These are phyloP conservation scores for Cutaneotrichosporon spelunceum DNA, from an alignment of 1,284 basidiomycete species.

Conservation along the genomic window DNA sequence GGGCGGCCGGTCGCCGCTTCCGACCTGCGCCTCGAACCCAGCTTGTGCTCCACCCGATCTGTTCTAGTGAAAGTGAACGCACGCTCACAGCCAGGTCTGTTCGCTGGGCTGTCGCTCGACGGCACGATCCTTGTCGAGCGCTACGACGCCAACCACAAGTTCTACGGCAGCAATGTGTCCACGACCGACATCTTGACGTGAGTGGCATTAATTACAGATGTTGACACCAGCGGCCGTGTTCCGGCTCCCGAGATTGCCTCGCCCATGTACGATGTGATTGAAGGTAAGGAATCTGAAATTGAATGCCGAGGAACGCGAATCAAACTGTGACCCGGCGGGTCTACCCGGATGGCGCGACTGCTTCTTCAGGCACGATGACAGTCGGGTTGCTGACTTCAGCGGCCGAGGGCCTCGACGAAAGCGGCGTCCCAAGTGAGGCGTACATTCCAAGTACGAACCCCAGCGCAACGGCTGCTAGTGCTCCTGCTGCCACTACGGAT, in stretches of 20 bases:
- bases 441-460: constrained; percentile 62
- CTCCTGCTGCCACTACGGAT: background rate
- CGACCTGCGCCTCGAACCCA: too few relatives aligned
- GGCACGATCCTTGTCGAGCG: constrained; percentile 93
- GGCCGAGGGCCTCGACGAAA: constrained; percentile 57
- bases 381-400: constrained; percentile 31
- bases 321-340: background rate
- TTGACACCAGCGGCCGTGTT: constrained; percentile 60
- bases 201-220: constrained; percentile 11
- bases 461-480: background rate
- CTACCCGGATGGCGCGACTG: background rate
- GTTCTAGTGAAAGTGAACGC: background rate
- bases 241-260: constrained; percentile 95
- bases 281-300: constrained; percentile 51
- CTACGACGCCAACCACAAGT: constrained; percentile 88
- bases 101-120: constrained; percentile 90
- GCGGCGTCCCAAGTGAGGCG: constrained; percentile 69
- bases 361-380: background rate
- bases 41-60: background rate
- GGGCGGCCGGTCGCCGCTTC: too few relatives aligned
- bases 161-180: constrained; percentile 89
- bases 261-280: constrained; percentile 89
- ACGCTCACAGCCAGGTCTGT: constrained; percentile 63
- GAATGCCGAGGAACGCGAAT: background rate
- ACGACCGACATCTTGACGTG: constrained; percentile 75